Evolutionary conservation across 805 yeast species (phyloP).

Genomic region (Saccharomycopsis capsularis): DNA sequence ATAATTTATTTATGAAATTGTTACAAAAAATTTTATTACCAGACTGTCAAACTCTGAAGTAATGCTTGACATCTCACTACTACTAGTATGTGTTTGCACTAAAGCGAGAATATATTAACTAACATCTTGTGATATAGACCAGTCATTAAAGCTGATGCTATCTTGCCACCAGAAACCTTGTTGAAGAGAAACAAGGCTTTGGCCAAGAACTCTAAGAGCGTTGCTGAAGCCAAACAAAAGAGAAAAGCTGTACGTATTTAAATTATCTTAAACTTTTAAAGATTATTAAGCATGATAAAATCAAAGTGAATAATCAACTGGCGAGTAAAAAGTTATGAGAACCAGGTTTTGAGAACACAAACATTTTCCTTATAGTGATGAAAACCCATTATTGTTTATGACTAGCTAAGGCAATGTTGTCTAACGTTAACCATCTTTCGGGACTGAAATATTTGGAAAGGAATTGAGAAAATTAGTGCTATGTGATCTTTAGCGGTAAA

Average conservation of each 20-base stretch:
- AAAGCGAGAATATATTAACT: too few relatives aligned
- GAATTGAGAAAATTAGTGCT: too few relatives aligned
- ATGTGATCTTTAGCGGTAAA: too few relatives aligned
- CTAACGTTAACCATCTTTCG: constrained; percentile 22
- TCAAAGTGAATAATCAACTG: too few relatives aligned
- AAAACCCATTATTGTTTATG: constrained; percentile 15
- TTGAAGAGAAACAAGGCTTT: constrained; percentile 75
- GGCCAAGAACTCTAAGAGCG: constrained; percentile 68
- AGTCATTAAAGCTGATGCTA: constrained; percentile 25
- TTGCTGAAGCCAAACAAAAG: constrained; percentile 73
- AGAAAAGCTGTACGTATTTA: constrained; percentile 69
- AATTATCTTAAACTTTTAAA: not conserved
- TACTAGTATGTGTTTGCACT: too few relatives aligned
- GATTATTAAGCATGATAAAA: not conserved
- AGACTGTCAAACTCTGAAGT: too few relatives aligned
- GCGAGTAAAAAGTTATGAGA: not conserved
- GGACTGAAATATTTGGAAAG: constrained; percentile 16
- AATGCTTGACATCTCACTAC: too few relatives aligned
- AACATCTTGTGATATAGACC: constrained; percentile 28
- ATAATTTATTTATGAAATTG: too few relatives aligned
- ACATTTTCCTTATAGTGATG: constrained; percentile 18
- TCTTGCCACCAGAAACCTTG: constrained; percentile 71
- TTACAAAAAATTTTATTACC: too few relatives aligned
- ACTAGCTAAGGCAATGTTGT: constrained; percentile 22
- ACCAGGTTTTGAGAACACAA: too few relatives aligned